phyloP scores from a whole-genome alignment of 2,329 filamentous ascomycete species.

The Fusarium scirpi region DNA sequence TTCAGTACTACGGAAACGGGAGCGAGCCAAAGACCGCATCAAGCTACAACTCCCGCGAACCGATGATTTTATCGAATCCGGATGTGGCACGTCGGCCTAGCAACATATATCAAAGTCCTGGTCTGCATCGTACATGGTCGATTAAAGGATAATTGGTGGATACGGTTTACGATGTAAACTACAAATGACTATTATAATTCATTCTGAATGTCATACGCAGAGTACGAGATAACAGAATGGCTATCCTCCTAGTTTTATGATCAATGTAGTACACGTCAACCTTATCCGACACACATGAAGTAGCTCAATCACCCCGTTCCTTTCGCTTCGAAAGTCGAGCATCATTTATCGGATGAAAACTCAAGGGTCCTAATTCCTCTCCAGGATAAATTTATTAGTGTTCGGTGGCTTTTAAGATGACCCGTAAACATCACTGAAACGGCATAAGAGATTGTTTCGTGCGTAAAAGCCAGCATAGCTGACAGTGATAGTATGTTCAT shows the following conservation, averaged over 20 bases:
- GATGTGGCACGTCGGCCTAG: neutral
- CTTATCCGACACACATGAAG: neutral
- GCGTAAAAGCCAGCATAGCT: neutral
- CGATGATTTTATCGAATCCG: neutral
- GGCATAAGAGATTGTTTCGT: neutral
- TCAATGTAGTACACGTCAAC: neutral
- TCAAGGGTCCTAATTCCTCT: neutral
- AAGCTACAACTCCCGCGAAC: neutral
- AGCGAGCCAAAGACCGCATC: slow-evolving; percentile 1
- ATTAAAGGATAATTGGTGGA: neutral
- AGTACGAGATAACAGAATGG: no score
- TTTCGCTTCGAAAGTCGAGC: neutral
- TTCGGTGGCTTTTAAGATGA: neutral
- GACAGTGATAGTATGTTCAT: slow-evolving; percentile 13
- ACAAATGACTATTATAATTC: no score
- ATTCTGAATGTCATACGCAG: no score
- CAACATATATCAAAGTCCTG: slow-evolving; percentile 1
- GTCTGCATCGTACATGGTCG: neutral
- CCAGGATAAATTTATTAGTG: no score
- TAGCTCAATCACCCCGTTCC: accelerated
- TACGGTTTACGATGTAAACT: no score
- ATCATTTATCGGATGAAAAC: neutral
- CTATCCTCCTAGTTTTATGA: neutral
- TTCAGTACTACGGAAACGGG: slow-evolving; percentile 1
- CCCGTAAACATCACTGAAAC: neutral